Percentiles rank a stretch among this genome's conserved stretches.
These are phyloP conservation scores for Leishmania mexicana DNA, from an alignment of 208 protist species.

Conservation along the genomic window DNA sequence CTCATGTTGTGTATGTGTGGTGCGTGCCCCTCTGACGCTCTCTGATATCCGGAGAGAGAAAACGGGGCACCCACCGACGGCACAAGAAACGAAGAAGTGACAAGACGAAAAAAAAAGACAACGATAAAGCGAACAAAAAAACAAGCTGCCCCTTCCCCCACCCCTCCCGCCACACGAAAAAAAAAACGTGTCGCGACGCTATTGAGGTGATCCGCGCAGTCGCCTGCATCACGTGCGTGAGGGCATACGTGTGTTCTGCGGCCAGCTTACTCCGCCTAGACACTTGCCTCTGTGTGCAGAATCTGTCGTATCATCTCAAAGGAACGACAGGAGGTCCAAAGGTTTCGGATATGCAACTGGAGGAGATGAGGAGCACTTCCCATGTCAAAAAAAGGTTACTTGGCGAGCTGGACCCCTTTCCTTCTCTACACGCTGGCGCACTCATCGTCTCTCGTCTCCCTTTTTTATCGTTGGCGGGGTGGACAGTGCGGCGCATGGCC, in stretches of 20 bases:
- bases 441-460: not conserved
- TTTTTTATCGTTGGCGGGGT: not conserved
- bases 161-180: no score
- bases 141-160: not conserved
- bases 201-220: not conserved
- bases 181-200: not conserved
- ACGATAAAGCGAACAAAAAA: not conserved
- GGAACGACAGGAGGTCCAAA: not conserved
- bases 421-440: not conserved
- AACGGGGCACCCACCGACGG: slow-evolving; percentile 1
- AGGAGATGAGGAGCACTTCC: not conserved
- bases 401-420: not conserved
- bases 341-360: not conserved
- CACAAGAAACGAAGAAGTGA: not conserved
- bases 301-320: not conserved
- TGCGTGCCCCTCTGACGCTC: not conserved
- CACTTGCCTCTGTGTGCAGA: not conserved
- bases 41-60: slow-evolving; percentile 1
- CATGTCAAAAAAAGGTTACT: not conserved
- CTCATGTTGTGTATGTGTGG: not conserved
- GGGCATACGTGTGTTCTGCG: not conserved
- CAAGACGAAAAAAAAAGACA: not conserved
- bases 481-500: not conserved
- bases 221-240: not conserved
- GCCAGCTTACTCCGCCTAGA: not conserved